Conservation (phyloP, 169 alveolate genomes). For the Plasmodium billcollinsi region DNA sequence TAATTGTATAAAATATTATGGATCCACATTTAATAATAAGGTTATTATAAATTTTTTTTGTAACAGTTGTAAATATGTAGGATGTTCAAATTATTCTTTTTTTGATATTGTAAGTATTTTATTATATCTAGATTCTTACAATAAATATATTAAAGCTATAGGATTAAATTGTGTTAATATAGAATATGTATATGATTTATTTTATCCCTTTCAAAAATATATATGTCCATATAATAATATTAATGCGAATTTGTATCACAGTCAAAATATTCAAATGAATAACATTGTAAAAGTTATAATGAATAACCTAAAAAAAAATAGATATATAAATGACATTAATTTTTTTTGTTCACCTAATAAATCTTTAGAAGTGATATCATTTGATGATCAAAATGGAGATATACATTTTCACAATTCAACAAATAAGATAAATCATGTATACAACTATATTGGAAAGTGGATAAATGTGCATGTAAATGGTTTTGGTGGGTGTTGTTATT, state of each 20-base stretch:
- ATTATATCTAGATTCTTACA: conserved; percentile 36
- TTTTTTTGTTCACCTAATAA: conserved; percentile 66
- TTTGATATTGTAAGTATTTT: conserved; percentile 20
- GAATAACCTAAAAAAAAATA: conserved; percentile 33
- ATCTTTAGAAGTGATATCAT: conserved; percentile 18
- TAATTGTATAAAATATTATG: conserved; percentile 18
- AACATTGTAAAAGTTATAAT: conserved; percentile 2
- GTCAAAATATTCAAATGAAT: conserved; percentile 16
- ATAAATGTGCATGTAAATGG: conserved; percentile 33
- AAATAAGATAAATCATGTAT: conserved; percentile 16
- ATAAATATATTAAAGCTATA: conserved; percentile 39
- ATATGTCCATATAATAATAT: conserved; percentile 7
- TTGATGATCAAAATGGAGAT: background rate
- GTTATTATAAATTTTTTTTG: conserved; percentile 41
- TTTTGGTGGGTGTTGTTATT: conserved; percentile 67
- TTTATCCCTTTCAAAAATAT: conserved; percentile 37
- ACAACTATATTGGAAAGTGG: conserved; percentile 32
- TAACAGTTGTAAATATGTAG: conserved; percentile 19
- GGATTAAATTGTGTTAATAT: conserved; percentile 61
- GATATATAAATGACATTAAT: conserved; percentile 25
- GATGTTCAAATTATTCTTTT: conserved; percentile 42
- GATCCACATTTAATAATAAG: background rate
- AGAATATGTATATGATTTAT: conserved; percentile 19
- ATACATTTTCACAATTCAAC: conserved; percentile 7
- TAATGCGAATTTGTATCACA: conserved; percentile 7